Evolutionary conservation across 345 rosid genomes (phyloP), one percentile per base, ranked within the genome.

Genomic region (Ailanthus altissimus): DNA sequence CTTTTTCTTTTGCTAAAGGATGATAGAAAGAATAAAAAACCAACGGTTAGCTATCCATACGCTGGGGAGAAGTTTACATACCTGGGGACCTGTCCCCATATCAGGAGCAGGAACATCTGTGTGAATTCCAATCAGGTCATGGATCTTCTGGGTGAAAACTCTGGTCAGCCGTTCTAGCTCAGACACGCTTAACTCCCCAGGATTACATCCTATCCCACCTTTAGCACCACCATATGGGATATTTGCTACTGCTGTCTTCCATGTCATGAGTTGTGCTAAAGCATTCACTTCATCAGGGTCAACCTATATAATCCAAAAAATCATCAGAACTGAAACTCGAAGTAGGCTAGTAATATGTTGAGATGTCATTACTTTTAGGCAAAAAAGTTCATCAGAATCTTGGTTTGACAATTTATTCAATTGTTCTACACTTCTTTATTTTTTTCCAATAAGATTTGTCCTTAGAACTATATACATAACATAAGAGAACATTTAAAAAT

Each of bases 221-320:
- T 96, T 96, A 54, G 99, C 98, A 38, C 97, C 98, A 14, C 99
- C 99, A 36, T 93, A 96, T 4, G 99, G 99, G 78, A 93, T 89
- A 67, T 96, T 93, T 47, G 99, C 97, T 46, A 96, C 97, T 14
- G 98, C 98, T 18, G 97, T 96, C 85, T 96, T 96, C 98, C 99
- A 96, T 57, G 99, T 96, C 99, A 96, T 96, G 0, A 96, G 90
- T 56, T 96, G 98, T 21, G 98, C 98, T 59, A 96, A 83, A 8
- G 99, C 98, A 83, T 96, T 93, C 72, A 96, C 98, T 83, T 96
- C 98, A 84, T 92, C 98, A 5, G 97, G 99, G 72, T 96, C 99
- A 42, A 93, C 98, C 99, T 96, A 53, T 15, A 75, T 10, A 74
- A 59, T 46, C 75, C 77, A 9, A 4, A 60, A 5, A 66, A 50